Evolutionary conservation across 2,329 filamentous ascomycete species (phyloP).

Genomic region (Metarhizium anisopliae): DNA sequence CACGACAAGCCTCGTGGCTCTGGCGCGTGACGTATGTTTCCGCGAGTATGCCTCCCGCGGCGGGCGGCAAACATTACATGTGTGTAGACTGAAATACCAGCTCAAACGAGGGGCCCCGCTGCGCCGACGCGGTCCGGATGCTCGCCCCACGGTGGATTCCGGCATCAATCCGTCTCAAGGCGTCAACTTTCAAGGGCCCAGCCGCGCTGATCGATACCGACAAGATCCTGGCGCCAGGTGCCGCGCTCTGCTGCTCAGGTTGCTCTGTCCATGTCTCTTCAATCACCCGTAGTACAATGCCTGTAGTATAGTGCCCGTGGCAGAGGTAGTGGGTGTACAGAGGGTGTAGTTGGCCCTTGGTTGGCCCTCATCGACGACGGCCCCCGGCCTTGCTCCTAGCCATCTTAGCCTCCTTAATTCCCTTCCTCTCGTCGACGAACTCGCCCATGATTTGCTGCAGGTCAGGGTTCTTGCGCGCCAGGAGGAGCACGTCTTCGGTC

Average conservation of each 20-base stretch:
- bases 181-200: no score
- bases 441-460: conserved; percentile 66
- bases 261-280: no score
- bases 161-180: background rate
- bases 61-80: background rate
- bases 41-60: background rate
- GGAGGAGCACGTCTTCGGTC: conserved; percentile 78
- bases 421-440: conserved; percentile 52
- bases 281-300: no score
- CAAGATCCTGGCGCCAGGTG: no score
- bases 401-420: conserved; percentile 18
- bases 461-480: conserved; percentile 80
- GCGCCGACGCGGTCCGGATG: background rate
- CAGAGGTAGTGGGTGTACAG: no score
- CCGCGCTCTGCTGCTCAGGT: no score
- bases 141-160: background rate
- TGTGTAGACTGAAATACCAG: no score
- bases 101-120: no score
- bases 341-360: no score
- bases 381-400: conserved; percentile 18
- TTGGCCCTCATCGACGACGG: background rate
- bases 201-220: no score
- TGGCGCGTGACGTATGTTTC: background rate
- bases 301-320: no score
- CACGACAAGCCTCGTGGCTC: background rate